Evolutionary conservation across 108 stramenopile species (phyloP).

Genomic region (Ochromonas danica): DNA sequence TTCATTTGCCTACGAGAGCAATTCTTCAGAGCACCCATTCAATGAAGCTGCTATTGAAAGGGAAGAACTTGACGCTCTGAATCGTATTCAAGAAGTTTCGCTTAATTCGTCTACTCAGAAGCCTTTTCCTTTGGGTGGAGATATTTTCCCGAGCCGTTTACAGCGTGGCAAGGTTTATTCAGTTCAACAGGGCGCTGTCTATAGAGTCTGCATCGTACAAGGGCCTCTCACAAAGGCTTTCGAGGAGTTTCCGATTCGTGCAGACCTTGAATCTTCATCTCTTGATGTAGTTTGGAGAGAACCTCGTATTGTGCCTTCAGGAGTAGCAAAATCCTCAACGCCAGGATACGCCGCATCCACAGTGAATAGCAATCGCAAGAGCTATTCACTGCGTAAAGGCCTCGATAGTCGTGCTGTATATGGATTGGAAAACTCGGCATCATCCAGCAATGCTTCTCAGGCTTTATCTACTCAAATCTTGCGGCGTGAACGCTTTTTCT

Average conservation of each 20-base stretch:
- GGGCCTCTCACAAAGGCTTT: background rate
- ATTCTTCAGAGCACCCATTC: too few relatives aligned
- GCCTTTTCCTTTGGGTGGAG: too few relatives aligned
- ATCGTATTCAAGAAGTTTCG: too few relatives aligned
- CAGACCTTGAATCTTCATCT: background rate
- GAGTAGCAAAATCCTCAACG: background rate
- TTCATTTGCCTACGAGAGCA: too few relatives aligned
- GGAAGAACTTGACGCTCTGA: too few relatives aligned
- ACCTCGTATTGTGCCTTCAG: background rate
- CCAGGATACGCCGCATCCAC: background rate
- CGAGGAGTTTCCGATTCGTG: conserved; percentile 16
- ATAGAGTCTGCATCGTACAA: background rate
- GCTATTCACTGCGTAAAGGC: background rate
- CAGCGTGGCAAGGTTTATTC: too few relatives aligned
- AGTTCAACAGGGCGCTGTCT: background rate
- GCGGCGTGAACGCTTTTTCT: conserved; percentile 1
- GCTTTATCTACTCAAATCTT: background rate
- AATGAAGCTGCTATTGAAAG: too few relatives aligned
- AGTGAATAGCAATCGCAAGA: background rate
- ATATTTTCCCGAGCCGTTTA: too few relatives aligned
- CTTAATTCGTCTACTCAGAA: too few relatives aligned
- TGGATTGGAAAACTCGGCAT: too few relatives aligned
- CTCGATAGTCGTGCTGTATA: too few relatives aligned
- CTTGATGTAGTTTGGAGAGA: conserved; percentile 18
- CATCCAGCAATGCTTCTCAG: background rate